Evolutionary conservation across 2,329 filamentous ascomycete species (phyloP).

Genomic region (Scleromitrula shiraiana): DNA sequence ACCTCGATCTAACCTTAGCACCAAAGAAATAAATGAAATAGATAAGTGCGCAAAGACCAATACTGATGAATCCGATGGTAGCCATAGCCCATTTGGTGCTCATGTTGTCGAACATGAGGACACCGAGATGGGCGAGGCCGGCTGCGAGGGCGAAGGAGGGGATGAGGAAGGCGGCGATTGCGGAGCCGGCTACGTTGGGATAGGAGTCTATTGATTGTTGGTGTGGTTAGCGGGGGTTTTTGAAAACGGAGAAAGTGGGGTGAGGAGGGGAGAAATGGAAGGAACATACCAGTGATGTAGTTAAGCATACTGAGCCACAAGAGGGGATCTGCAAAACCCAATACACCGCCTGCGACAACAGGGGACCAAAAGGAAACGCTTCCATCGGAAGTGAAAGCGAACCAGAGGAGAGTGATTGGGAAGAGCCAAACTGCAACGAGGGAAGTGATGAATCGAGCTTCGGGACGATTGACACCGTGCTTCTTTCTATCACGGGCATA

Average conservation of each 20-base stretch:
- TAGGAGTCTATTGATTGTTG: constrained; percentile 29
- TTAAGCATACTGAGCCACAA: constrained; percentile 38
- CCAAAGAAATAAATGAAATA: constrained; percentile 34
- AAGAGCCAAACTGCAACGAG: constrained; percentile 37
- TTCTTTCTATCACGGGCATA: constrained; percentile 32
- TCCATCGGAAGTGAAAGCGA: constrained; percentile 36
- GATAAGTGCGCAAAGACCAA: constrained; percentile 33
- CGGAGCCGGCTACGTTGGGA: constrained; percentile 34
- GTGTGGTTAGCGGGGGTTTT: background rate
- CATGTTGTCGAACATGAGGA: constrained; percentile 29
- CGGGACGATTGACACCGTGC: constrained; percentile 32
- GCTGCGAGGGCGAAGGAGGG: constrained; percentile 36
- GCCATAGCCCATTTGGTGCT: constrained; percentile 35
- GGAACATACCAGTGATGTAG: constrained; percentile 24
- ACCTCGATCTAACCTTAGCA: constrained; percentile 2
- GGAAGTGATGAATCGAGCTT: constrained; percentile 35
- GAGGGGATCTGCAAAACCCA: constrained; percentile 36
- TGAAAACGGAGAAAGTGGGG: background rate
- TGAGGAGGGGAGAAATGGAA: background rate
- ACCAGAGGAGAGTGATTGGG: constrained; percentile 36
- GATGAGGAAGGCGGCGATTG: constrained; percentile 37
- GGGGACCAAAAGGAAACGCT: constrained; percentile 35
- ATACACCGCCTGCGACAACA: constrained; percentile 33
- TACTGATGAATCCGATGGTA: constrained; percentile 34
- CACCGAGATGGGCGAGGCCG: constrained; percentile 33